phyloP scores from a whole-genome alignment of 164 flowering plant genomes.

The Dillenia turbinata region DNA sequence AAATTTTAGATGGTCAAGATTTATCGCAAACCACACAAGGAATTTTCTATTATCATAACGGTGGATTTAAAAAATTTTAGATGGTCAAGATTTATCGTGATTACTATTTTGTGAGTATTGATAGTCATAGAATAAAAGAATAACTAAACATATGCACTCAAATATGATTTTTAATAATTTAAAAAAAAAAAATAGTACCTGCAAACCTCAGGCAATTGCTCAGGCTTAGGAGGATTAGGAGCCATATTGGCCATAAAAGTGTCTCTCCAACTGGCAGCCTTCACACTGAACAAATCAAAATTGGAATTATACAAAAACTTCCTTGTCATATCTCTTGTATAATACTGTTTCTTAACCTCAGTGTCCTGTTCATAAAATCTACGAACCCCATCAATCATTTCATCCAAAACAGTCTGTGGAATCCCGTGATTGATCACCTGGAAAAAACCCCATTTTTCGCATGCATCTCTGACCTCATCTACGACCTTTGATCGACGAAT shows the following conservation, averaged over 20 bases:
- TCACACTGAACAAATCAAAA: conserved; percentile 12
- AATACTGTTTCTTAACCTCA: conserved; percentile 16
- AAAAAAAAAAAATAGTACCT: conserved; percentile 4
- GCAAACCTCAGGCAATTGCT: conserved; percentile 15
- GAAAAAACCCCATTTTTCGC: conserved; percentile 17
- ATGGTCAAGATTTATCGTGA: too few species aligned
- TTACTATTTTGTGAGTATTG: too few species aligned
- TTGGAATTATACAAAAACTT: conserved; percentile 5
- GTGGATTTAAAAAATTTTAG: too few species aligned
- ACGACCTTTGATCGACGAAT: conserved; percentile 2
- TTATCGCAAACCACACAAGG: too few species aligned
- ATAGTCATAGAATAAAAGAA: too few species aligned
- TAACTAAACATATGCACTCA: too few species aligned
- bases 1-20: too few species aligned
- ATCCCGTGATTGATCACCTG: conserved; percentile 26
- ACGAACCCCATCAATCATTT: conserved; percentile 9
- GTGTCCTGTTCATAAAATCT: conserved; percentile 12
- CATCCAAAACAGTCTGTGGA: conserved; percentile 2
- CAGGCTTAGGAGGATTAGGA: conserved; percentile 10
- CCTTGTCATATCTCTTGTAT: conserved; percentile 8
- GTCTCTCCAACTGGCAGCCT: conserved; percentile 26
- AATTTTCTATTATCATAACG: too few species aligned
- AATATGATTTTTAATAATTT: too few species aligned
- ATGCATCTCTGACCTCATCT: conserved; percentile 2
- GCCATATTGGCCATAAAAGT: conserved; percentile 7